phyloP scores from a whole-genome alignment of 495 filamentous ascomycete genomes.

The Podospora fimiseda region DNA sequence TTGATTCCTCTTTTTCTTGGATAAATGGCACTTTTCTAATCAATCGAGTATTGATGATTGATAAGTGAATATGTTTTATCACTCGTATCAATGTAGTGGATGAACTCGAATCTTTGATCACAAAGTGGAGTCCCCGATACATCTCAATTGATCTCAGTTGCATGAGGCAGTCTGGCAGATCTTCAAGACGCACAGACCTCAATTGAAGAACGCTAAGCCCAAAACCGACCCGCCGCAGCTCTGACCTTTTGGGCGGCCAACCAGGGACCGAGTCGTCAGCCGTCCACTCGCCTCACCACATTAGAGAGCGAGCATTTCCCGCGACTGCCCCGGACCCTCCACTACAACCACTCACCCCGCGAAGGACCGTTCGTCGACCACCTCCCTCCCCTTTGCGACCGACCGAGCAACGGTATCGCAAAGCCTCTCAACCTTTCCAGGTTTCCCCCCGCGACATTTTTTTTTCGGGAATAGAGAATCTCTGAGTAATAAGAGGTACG shows the following conservation, averaged over 20 bases:
- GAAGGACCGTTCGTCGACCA: too few relatives aligned
- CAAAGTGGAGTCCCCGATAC: too few relatives aligned
- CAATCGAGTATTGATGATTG: too few relatives aligned
- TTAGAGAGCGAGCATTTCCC: constrained; percentile 1
- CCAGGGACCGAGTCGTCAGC: constrained; percentile 19
- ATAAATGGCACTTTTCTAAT: too few relatives aligned
- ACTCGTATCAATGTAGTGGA: too few relatives aligned
- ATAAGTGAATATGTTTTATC: too few relatives aligned
- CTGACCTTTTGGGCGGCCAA: constrained; percentile 16
- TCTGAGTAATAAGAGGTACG: constrained; percentile 17
- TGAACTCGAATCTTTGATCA: too few relatives aligned
- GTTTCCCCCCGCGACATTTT: not conserved
- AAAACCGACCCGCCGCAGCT: constrained; percentile 15
- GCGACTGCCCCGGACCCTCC: constrained; percentile 9
- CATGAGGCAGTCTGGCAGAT: not conserved
- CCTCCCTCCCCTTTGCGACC: not conserved
- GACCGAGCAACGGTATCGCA: not conserved
- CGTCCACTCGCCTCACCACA: constrained; percentile 3
- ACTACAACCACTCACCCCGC: constrained; percentile 8
- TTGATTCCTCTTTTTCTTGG: too few relatives aligned
- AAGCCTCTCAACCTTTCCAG: not conserved
- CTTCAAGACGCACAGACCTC: not conserved
- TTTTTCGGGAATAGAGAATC: not conserved
- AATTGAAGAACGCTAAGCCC: constrained; percentile 15
- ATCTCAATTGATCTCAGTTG: too few relatives aligned